Conservation (phyloP, 2,329 filamentous ascomycete species). For the Colletotrichum caudatum region DNA sequence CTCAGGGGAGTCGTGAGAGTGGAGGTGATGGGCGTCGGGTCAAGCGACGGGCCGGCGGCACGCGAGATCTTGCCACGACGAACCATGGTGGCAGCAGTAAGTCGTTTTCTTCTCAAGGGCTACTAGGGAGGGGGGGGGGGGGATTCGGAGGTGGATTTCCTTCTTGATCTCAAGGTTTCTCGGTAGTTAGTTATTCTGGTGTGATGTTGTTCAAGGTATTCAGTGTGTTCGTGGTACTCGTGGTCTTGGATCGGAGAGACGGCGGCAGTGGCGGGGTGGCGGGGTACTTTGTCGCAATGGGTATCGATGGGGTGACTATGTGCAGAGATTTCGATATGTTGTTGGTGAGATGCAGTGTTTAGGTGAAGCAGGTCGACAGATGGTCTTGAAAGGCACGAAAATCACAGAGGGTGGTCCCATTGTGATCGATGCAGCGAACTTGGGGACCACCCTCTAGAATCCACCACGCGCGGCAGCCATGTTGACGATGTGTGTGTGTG, state of each 20-base stretch:
- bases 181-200: too few species aligned
- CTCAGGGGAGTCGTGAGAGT: conserved; percentile 51
- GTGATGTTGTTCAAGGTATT: neutral
- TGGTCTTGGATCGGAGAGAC: conserved; percentile 10
- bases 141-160: too few species aligned
- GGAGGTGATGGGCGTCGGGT: conserved; percentile 46
- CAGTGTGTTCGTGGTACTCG: conserved; percentile 4
- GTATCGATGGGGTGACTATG: conserved; percentile 22
- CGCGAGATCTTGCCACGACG: conserved; percentile 51
- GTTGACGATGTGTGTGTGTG: conserved; percentile 21
- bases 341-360: neutral
- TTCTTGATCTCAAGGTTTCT: neutral
- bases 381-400: conserved; percentile 49
- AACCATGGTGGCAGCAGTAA: conserved; percentile 31
- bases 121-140: too few species aligned
- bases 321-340: conserved; percentile 37
- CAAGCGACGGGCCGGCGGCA: conserved; percentile 43
- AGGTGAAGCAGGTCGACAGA: conserved; percentile 24
- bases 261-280: conserved; percentile 32
- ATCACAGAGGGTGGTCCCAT: conserved; percentile 69
- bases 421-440: conserved; percentile 57
- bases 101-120: neutral
- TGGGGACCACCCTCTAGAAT: conserved; percentile 66
- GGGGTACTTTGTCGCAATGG: conserved; percentile 21
- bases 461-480: conserved; percentile 56